Evolutionary conservation across 352 stramenopile species (phyloP), one percentile per base, ranked within the genome.

Genomic region (Phytophthora cryptogea): DNA sequence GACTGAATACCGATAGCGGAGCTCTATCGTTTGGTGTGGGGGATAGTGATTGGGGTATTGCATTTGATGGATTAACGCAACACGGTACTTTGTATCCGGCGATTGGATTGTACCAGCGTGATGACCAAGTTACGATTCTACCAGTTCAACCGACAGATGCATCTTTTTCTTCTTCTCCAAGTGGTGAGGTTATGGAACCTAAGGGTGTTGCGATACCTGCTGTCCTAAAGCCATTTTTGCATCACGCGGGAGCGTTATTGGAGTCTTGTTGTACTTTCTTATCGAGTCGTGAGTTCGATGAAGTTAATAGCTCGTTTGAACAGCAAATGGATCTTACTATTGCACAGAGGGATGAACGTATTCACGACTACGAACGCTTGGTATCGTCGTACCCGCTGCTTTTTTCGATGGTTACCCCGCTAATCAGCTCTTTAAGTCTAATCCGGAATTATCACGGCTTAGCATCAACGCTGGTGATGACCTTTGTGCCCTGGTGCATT

Each of bases 61-160:
- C 88, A 7, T 96, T 96, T 50, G 85, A 95, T 44, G 87, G 87
- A 2, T 69, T 96, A 33, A 93, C 85, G 8, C 86, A 96, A 52
- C 84, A 94, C 59, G 88, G 88, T n/a, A 92, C 80, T 0, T 69
- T 96, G 37, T 95, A 94, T 53, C 88, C 88, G 30, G 85, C 88
- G 1, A 93, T 96, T 56, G 88, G 86, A 26, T 60, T 96, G 35
- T 96, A 96, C 43, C 88, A 96, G 61, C 76, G 86, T 30, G 88
- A 95, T 63, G 88, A 96, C 54, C 83, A 94, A 69, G 86, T 96
- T 8, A 96, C 88, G 14, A 89, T 96, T 43, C 47, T 93, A 31
- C 83, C 83, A 11, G 76, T 92, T 8, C 78, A 80, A 53, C 70
- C 71, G 3, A 77, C 58, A 10, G 59, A 78, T 46, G 65, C 55